Evolutionary conservation across 768 basidiomycete species (phyloP).

Genomic region (Tricholoma furcatifolium): DNA sequence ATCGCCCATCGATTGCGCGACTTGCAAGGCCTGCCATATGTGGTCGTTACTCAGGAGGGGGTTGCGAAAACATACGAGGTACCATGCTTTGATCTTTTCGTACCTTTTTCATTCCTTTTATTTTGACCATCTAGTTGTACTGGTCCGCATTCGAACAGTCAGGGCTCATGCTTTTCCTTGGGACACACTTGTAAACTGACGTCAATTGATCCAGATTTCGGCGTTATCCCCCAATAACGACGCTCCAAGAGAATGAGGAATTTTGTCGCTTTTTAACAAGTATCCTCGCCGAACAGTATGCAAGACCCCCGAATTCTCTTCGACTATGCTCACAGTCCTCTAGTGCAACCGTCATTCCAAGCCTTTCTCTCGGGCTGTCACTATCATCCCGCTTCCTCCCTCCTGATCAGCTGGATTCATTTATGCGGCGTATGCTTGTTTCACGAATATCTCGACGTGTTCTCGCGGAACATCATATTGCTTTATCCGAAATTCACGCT

Average conservation of each 20-base stretch:
- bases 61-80: conserved; percentile 85
- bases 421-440: conserved; percentile 89
- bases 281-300: conserved; percentile 77
- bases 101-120: background rate
- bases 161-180: conserved; percentile 4
- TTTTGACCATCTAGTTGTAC: conserved; percentile 58
- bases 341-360: conserved; percentile 80
- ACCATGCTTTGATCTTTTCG: conserved; percentile 21
- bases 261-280: conserved; percentile 73
- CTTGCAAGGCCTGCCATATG: conserved; percentile 81
- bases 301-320: conserved; percentile 15
- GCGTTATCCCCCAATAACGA: conserved; percentile 69
- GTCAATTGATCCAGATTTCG: conserved; percentile 50
- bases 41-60: conserved; percentile 83
- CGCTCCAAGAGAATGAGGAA: conserved; percentile 67
- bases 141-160: conserved; percentile 88
- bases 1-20: conserved; percentile 88
- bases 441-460: conserved; percentile 90
- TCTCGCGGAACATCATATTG: conserved; percentile 86
- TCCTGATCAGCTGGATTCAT: conserved; percentile 78
- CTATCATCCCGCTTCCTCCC: conserved; percentile 79
- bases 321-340: conserved; percentile 3
- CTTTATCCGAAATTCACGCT: conserved; percentile 62
- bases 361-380: conserved; percentile 77
- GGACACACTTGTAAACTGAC: background rate